These are phyloP conservation scores for Camellia granthamiana DNA, from an alignment of 148 eudicot species.

Conservation along the genomic window DNA sequence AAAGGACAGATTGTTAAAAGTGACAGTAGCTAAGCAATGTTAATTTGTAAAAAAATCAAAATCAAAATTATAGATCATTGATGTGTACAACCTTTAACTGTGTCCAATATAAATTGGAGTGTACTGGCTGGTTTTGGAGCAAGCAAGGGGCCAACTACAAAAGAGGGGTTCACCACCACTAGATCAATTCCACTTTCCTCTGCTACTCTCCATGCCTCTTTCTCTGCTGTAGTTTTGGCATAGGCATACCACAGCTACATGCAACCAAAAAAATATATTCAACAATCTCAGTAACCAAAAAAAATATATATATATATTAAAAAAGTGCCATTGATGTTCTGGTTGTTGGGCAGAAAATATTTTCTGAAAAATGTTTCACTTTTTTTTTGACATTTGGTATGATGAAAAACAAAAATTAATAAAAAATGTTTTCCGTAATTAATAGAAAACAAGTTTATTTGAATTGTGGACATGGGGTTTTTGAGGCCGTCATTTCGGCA, in stretches of 20 bases:
- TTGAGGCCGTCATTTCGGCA: too few relatives aligned
- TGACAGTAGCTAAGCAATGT: neutral
- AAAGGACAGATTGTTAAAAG: neutral
- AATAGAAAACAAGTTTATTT: too few relatives aligned
- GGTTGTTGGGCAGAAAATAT: too few relatives aligned
- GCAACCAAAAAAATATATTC: neutral
- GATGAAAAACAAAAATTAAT: too few relatives aligned
- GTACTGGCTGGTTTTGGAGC: constrained; percentile 92
- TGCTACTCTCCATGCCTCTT: constrained; percentile 79
- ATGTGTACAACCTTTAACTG: constrained; percentile 55
- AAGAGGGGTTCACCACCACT: constrained; percentile 91
- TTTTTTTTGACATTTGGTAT: too few relatives aligned
- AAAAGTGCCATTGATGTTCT: neutral
- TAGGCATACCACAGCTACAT: constrained; percentile 87
- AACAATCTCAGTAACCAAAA: neutral
- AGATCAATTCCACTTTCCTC: constrained; percentile 66
- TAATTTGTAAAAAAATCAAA: neutral
- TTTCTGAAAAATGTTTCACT: too few relatives aligned
- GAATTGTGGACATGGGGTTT: too few relatives aligned
- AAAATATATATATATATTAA: too few relatives aligned
- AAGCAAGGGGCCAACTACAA: constrained; percentile 76
- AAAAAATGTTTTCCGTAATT: too few relatives aligned
- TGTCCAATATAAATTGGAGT: constrained; percentile 47
- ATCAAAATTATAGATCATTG: neutral
- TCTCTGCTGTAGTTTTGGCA: constrained; percentile 85